Conservation (phyloP, 2,329 filamentous ascomycete species). For the Thelonectria olida region DNA sequence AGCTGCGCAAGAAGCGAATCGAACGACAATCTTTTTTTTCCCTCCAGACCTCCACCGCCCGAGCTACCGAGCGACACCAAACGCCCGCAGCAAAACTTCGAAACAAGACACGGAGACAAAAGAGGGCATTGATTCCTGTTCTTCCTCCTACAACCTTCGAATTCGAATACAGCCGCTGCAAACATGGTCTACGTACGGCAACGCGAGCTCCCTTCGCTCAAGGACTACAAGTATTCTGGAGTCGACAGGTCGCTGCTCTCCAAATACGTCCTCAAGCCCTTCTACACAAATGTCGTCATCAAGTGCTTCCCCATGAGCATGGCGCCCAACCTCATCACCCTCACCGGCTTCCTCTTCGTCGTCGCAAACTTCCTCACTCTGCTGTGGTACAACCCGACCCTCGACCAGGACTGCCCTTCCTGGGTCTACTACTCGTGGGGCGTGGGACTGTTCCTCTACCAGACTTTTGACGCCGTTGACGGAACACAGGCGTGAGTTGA, state of each 20-base stretch:
- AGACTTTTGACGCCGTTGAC: slow-evolving; percentile 98
- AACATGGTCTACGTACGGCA: slow-evolving; percentile 95
- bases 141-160: no score
- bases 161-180: background rate
- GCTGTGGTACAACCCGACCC: slow-evolving; percentile 93
- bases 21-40: slow-evolving; percentile 15
- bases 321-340: slow-evolving; percentile 88
- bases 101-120: background rate
- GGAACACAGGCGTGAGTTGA: slow-evolving; percentile 83
- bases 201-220: slow-evolving; percentile 85
- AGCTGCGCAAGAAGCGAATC: slow-evolving; percentile 20
- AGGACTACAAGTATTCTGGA: slow-evolving; percentile 93
- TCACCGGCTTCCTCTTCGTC: slow-evolving; percentile 90
- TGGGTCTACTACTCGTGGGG: slow-evolving; percentile 98
- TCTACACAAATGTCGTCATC: slow-evolving; percentile 95
- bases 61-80: background rate
- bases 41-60: slow-evolving; percentile 8
- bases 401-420: slow-evolving; percentile 90
- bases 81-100: background rate
- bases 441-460: slow-evolving; percentile 89
- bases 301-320: slow-evolving; percentile 94
- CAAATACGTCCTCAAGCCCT: slow-evolving; percentile 95
- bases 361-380: slow-evolving; percentile 89
- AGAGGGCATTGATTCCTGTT: background rate
- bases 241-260: slow-evolving; percentile 92